These are phyloP conservation scores for Astathelohania contejeani DNA, from an alignment of 371 early-diverging fungal genomes.

Conservation along the genomic window DNA sequence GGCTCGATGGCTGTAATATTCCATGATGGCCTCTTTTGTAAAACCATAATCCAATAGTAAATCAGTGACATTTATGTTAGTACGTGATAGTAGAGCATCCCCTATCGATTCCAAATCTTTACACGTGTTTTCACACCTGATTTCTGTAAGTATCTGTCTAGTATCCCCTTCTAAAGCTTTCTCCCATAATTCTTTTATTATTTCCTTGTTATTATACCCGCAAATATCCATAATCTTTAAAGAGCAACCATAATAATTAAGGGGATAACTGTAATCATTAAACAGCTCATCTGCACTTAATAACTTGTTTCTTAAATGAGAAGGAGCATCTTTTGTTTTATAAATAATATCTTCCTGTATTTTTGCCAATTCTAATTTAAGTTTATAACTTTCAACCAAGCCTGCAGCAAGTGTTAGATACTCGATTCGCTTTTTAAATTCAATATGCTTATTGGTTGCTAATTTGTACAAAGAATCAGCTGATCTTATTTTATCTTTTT, in stretches of 20 bases:
- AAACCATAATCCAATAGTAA: no score
- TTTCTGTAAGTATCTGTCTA: conserved; percentile 8
- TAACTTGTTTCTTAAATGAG: conserved; percentile 12
- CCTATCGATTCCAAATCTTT: conserved; percentile 7
- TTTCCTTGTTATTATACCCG: conserved; percentile 14
- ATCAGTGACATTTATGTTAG: no score
- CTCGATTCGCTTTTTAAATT: conserved; percentile 28
- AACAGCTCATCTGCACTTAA: conserved; percentile 32
- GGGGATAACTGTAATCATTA: conserved; percentile 34
- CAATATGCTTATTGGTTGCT: conserved; percentile 15
- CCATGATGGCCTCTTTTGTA: no score
- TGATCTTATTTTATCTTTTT: conserved; percentile 27
- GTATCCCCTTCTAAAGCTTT: background rate
- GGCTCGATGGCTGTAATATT: no score
- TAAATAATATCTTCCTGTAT: conserved; percentile 31
- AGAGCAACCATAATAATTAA: conserved; percentile 30
- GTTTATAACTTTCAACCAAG: conserved; percentile 10
- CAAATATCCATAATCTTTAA: conserved; percentile 29
- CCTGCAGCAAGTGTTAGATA: conserved; percentile 20
- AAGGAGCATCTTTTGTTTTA: conserved; percentile 11
- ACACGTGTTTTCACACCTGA: background rate
- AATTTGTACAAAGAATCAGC: conserved; percentile 22
- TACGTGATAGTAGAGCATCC: background rate
- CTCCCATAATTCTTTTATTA: conserved; percentile 18
- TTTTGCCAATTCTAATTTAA: conserved; percentile 14